A percentile compares a stretch with the other conserved stretches of the same genome.
Evolutionary conservation across 495 filamentous ascomycete genomes (phyloP).

Genomic region (Barbatosphaeria neglecta): DNA sequence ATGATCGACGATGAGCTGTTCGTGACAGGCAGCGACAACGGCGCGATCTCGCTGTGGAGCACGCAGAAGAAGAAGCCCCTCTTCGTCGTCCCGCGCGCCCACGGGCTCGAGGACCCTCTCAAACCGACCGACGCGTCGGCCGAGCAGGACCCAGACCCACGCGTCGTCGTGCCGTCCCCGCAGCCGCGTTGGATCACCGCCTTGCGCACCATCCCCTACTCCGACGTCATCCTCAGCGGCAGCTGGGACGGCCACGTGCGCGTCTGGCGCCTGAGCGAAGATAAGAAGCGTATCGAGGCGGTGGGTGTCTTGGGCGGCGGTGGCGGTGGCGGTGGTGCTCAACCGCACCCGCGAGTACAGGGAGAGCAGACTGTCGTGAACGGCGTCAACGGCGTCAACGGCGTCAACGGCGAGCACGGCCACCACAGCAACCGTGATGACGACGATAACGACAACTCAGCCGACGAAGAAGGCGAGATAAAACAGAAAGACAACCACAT

Average conservation of each 20-base stretch:
- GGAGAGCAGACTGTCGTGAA: not conserved
- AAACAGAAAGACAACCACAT: too few species aligned
- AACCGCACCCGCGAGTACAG: too few species aligned
- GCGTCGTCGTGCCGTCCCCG: constrained; percentile 45
- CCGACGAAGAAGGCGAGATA: not conserved
- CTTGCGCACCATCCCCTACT: constrained; percentile 70
- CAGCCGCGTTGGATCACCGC: constrained; percentile 86
- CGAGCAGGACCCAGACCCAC: constrained; percentile 46
- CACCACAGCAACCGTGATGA: constrained; percentile 3
- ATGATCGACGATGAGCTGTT: constrained; percentile 85
- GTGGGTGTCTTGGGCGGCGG: constrained; percentile 52
- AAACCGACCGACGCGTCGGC: constrained; percentile 54
- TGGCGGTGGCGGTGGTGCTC: not conserved
- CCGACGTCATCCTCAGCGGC: constrained; percentile 76
- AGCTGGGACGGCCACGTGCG: constrained; percentile 88
- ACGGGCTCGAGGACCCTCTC: constrained; percentile 67
- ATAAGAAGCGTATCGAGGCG: constrained; percentile 66
- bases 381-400: constrained; percentile 4
- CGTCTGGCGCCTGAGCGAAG: constrained; percentile 71
- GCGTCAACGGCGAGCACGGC: constrained; percentile 4
- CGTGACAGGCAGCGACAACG: constrained; percentile 87
- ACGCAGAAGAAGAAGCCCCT: constrained; percentile 91
- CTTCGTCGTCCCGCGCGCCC: constrained; percentile 65
- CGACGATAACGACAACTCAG: not conserved
- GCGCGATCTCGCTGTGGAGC: constrained; percentile 75